phyloP scores from a whole-genome alignment of 2,329 filamentous ascomycete species.

The Xylariaceae sp. region DNA sequence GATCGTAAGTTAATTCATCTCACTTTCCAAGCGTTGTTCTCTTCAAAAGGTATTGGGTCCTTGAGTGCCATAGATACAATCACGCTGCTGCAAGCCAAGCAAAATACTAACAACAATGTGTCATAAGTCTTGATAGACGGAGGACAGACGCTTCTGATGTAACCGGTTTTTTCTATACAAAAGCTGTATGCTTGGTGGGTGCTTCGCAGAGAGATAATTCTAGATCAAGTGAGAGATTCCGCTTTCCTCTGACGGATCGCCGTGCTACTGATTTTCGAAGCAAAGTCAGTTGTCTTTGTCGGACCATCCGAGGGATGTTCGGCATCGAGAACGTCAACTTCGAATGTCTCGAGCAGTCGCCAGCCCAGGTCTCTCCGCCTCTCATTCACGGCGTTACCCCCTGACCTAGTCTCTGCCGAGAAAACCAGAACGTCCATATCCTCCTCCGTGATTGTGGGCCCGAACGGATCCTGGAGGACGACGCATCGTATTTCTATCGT shows the following conservation, averaged over 20 bases:
- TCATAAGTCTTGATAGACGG: slow-evolving; percentile 55
- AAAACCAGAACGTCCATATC: slow-evolving; percentile 77
- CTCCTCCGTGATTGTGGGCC: slow-evolving; percentile 82
- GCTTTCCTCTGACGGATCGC: slow-evolving; percentile 60
- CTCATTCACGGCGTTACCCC: slow-evolving; percentile 83
- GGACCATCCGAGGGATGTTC: slow-evolving; percentile 47
- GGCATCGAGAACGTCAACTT: slow-evolving; percentile 82
- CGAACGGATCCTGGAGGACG: slow-evolving; percentile 82
- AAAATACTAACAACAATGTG: too few species aligned
- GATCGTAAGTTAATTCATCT: slow-evolving; percentile 37
- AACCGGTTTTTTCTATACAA: slow-evolving; percentile 4
- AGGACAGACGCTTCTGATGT: slow-evolving; percentile 37
- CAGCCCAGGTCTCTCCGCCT: slow-evolving; percentile 73
- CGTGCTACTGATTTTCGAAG: slow-evolving; percentile 86
- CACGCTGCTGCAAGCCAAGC: too few species aligned
- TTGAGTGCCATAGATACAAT: too few species aligned
- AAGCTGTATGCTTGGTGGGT: slow-evolving; percentile 1
- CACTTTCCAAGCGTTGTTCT: too few species aligned
- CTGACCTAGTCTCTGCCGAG: slow-evolving; percentile 80
- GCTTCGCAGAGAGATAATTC: neutral
- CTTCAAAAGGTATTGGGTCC: too few species aligned
- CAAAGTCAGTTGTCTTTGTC: slow-evolving; percentile 58
- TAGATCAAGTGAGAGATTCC: slow-evolving; percentile 16
- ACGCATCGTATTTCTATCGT: slow-evolving; percentile 70
- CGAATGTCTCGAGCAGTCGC: slow-evolving; percentile 72